A percentile compares a stretch with the other conserved stretches of the same genome.
These are phyloP conservation scores for Leccinum disarticulatum DNA, from an alignment of 768 basidiomycete species.

Conservation along the genomic window DNA sequence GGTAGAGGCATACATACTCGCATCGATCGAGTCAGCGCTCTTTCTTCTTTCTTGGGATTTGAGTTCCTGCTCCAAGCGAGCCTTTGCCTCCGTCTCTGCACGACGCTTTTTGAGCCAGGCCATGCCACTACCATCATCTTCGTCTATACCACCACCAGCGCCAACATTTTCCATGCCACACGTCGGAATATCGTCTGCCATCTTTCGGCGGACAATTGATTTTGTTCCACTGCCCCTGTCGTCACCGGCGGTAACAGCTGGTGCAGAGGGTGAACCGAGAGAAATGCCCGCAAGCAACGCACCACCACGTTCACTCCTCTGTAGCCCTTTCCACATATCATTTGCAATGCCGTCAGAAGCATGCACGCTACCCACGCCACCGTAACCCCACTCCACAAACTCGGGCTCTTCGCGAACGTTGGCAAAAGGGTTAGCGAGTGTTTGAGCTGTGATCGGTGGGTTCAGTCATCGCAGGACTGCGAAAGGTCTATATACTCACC, in stretches of 20 bases:
- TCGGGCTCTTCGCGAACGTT: no score
- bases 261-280: not conserved
- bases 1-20: slow-evolving; percentile 24
- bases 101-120: slow-evolving; percentile 72
- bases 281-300: slow-evolving; percentile 22
- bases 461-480: no score
- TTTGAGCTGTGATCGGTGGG: no score
- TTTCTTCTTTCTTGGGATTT: slow-evolving; percentile 21
- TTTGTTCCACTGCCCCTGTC: slow-evolving; percentile 14
- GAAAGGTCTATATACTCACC: no score
- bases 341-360: no score
- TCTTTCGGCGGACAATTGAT: slow-evolving; percentile 14
- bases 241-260: slow-evolving; percentile 20
- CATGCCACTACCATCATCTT: slow-evolving; percentile 86
- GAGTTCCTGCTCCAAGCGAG: slow-evolving; percentile 20
- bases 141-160: slow-evolving; percentile 38
- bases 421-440: no score
- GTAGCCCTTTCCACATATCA: no score
- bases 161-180: slow-evolving; percentile 31
- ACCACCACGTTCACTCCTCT: not conserved
- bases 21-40: slow-evolving; percentile 24
- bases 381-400: no score
- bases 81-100: slow-evolving; percentile 54
- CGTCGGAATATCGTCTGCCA: slow-evolving; percentile 19
- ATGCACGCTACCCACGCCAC: no score